Base-by-base conservation (phyloP, 2,329 filamentous ascomycete species). In the Trichoderma gracile region DNA sequence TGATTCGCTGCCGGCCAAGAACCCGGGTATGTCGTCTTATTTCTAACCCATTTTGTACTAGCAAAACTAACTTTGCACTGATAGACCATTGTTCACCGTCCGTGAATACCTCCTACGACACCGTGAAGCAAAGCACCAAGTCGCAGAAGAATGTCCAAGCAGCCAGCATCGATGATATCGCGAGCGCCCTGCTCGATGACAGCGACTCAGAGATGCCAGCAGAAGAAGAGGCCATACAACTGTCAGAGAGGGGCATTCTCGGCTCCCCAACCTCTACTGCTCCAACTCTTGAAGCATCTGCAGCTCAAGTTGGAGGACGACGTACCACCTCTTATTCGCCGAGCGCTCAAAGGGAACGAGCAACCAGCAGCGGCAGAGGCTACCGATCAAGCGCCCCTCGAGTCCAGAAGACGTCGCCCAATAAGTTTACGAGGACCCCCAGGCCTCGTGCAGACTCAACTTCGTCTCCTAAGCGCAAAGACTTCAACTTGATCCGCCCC, bases 181-280 rank as follows among this genome's bases (percentile, higher is more conserved):
- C 73, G n/a, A 76, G 73, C 33, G 70, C 70, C 33, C 58, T 74
- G 2, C 58, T 75, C 4, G 73, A 73, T 9, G 69, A 73, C 57
- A 71, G 70, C 33, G 59, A 19, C 27, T 68, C 60, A 14, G 40
- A 57, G 5, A 63, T 64, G 21, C 47, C 63, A 10, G 56, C 58
- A 23, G 65, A 68, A 17, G 49, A 54, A 14, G 62, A 46, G 3
- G 40, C 52, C 23, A 25, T 38, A 10, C 55, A 65, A 25, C 33
- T 49, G 42, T 62, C 64, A 38, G 47, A 21, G 23, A 54, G 43
- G 10, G 27, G 6, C n/a, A n/a, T 43, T 7, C 19, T 23, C n/a
- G 49, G 42, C 3, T 49, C 21, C 23, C 23, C 52, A 33, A 55
- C 17, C 19, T 55, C 53, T 45, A 49, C 53, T 21, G n/a, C 64